Base-by-base conservation (phyloP, 1,284 basidiomycete species). In the Boletus mariae region DNA sequence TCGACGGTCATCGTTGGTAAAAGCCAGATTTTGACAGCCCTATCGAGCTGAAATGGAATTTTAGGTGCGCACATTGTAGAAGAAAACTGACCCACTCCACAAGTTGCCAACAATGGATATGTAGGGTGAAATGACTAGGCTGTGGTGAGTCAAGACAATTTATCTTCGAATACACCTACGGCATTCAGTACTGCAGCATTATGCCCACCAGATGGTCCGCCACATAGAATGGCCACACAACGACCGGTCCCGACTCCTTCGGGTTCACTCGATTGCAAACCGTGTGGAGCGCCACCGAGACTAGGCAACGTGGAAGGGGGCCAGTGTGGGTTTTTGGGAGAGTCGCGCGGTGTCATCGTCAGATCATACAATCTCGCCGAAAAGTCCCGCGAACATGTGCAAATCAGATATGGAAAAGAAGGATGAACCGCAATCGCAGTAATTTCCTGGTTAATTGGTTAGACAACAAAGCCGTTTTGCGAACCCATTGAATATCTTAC, bases 151-250 rank as follows among this genome's bases (percentile, higher is more conserved):
- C 42, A 50, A 40, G 40, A 45, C 2, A 25, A 31, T n/a, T 34
- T 49, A 20, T 47, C 25, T 41, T 42, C 1, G 9, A 46, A 49
- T 13, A 35, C 11, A 64, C 81, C 59, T 62, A 87, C 87, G 23
- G 85, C 84, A 53, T 75, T 75, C 4, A 86, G 66, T 10, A 89
- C 85, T 32, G 84, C 82, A 47, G 80, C 85, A 50, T 76, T 66
- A 61, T 90, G 87, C 0, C 87, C 88, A 7, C 85, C 87, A 31
- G 86, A 83, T 49, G 80, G 75, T 8, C 84, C 84, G 4, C 87
- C 87, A 53, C 79, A 77, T 23, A 90, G 71, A 13, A 90, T 74
- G 13, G 76, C 73, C 13, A 84, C 74, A 61, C 87, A 90, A 15
- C 80, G 74, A 5, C 87, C 87, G 12, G 73, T 67, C 5, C 84